Conservation (phyloP, 75 land plant genomes). For the Sequoiadendron giganteum region DNA sequence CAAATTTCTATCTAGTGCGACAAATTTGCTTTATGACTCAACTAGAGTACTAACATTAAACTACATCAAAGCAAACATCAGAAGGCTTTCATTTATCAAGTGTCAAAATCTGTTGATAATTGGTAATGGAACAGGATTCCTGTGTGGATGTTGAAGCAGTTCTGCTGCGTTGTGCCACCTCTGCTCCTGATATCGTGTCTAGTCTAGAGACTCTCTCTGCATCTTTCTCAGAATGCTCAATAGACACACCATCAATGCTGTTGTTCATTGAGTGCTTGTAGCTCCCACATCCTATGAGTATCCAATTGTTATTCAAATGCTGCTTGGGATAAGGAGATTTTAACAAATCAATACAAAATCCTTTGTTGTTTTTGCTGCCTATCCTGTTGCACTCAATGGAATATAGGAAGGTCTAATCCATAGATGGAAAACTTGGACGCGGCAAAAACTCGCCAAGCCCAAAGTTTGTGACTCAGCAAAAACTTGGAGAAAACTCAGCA, state of each 20-base stretch:
- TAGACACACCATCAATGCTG: background rate
- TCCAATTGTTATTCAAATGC: background rate
- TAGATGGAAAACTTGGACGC: too few relatives aligned
- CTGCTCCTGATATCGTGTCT: background rate
- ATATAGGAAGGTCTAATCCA: too few relatives aligned
- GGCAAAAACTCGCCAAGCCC: too few relatives aligned
- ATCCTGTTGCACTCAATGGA: background rate
- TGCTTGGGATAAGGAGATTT: background rate
- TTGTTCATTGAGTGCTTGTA: background rate
- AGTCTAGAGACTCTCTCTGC: background rate
- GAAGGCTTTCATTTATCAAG: background rate
- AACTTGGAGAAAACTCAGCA: too few relatives aligned
- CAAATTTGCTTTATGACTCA: background rate
- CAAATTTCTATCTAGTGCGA: background rate
- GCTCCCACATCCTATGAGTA: background rate
- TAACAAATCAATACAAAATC: background rate
- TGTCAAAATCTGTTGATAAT: background rate
- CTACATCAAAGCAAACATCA: background rate
- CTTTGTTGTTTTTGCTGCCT: background rate
- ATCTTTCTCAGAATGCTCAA: background rate
- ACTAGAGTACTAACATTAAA: background rate
- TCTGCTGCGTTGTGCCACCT: background rate
- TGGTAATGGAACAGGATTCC: background rate
- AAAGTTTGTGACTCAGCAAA: too few relatives aligned
- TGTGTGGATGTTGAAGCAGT: background rate